A percentile compares a stretch with the other conserved stretches of the same genome.
Conservation (phyloP, 2,329 filamentous ascomycete genomes). For the Aspergillus ustus region DNA sequence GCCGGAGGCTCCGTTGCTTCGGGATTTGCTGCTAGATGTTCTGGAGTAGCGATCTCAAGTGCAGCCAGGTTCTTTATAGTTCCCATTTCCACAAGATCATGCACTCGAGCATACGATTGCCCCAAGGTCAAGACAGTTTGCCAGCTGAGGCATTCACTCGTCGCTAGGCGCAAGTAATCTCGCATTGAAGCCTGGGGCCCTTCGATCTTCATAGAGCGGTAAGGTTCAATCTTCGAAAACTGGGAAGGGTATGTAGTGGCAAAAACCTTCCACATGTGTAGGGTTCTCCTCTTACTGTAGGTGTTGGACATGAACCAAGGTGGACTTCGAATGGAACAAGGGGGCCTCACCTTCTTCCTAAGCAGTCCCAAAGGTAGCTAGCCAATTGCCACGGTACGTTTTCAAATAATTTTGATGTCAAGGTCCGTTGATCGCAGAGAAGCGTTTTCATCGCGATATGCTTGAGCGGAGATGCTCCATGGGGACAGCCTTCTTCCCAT, state of each 20-base stretch:
- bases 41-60: slow-evolving; percentile 40
- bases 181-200: slow-evolving; percentile 35
- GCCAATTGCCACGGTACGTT: slow-evolving; percentile 47
- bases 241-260: slow-evolving; percentile 41
- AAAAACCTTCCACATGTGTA: slow-evolving; percentile 52
- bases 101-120: slow-evolving; percentile 33
- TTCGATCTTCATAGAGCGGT: slow-evolving; percentile 38
- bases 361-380: slow-evolving; percentile 43
- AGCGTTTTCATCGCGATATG: slow-evolving; percentile 37
- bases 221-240: slow-evolving; percentile 34
- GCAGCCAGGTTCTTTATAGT: slow-evolving; percentile 46
- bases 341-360: slow-evolving; percentile 40
- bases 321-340: background rate
- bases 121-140: slow-evolving; percentile 40
- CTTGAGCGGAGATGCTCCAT: slow-evolving; percentile 41
- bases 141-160: slow-evolving; percentile 40
- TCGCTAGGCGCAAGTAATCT: slow-evolving; percentile 43
- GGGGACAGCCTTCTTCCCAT: slow-evolving; percentile 29
- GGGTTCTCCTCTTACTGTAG: slow-evolving; percentile 41
- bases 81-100: slow-evolving; percentile 45
- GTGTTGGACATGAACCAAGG: background rate
- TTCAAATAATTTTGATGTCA: slow-evolving; percentile 42
- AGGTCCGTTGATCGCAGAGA: slow-evolving; percentile 42
- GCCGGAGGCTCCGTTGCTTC: slow-evolving; percentile 18
- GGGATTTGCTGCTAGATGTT: slow-evolving; percentile 16